Conservation (phyloP, 148 eudicot species). For the Chenopodium suecicum region DNA sequence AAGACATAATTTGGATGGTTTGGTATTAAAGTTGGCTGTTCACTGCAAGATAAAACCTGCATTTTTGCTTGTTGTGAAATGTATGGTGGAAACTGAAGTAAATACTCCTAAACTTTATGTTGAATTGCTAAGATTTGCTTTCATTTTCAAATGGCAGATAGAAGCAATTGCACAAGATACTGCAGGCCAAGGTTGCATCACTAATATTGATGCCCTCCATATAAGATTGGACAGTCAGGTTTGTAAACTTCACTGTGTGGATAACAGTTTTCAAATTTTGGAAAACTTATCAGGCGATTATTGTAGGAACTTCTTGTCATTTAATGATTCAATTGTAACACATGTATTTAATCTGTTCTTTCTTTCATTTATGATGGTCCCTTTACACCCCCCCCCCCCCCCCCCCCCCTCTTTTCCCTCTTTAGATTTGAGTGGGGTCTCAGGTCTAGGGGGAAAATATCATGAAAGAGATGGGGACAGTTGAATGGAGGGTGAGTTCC, state of each 20-base stretch:
- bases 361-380: neutral
- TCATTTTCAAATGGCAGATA: constrained; percentile 50
- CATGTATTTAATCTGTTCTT: neutral
- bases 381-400: neutral
- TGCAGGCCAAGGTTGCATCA: constrained; percentile 66
- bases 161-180: constrained; percentile 82
- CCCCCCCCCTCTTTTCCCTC: too few relatives aligned
- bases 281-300: neutral
- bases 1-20: neutral
- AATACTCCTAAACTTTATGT: neutral
- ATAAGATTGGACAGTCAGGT: constrained; percentile 79
- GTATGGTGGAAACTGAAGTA: neutral
- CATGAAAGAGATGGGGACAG: neutral
- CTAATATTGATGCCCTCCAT: constrained; percentile 67
- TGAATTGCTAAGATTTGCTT: constrained; percentile 18
- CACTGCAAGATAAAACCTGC: neutral
- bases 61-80: constrained; percentile 2
- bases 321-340: neutral
- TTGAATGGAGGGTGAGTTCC: neutral
- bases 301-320: neutral
- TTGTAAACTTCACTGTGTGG: constrained; percentile 12
- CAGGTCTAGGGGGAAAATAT: neutral
- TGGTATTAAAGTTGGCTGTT: neutral
- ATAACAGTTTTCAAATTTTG: neutral
- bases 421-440: too few relatives aligned